Percentiles rank a stretch among this genome's conserved stretches.
Evolutionary conservation across 1,284 basidiomycete genomes (phyloP).

Genomic region (Moesziomyces sp.): DNA sequence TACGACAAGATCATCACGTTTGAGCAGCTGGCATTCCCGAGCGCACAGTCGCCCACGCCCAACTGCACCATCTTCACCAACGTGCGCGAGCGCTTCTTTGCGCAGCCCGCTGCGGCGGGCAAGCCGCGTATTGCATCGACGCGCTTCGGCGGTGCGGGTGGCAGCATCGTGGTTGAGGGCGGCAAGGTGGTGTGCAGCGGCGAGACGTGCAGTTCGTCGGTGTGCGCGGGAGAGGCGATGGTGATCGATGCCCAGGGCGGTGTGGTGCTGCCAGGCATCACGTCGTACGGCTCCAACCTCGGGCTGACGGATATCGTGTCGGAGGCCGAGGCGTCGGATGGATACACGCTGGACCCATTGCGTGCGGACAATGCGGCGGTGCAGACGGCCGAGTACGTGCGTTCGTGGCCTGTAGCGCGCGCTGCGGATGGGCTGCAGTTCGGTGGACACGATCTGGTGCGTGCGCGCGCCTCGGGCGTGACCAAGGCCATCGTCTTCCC

Average conservation of each 20-base stretch:
- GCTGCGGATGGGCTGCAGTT: slow-evolving; percentile 58
- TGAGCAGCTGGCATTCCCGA: slow-evolving; percentile 52
- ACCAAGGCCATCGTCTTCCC: slow-evolving; percentile 73
- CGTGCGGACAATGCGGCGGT: slow-evolving; percentile 5
- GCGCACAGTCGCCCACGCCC: slow-evolving; percentile 7
- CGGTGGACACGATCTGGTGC: slow-evolving; percentile 56
- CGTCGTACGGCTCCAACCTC: slow-evolving; percentile 53
- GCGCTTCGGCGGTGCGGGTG: background rate
- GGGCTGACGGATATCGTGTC: slow-evolving; percentile 59
- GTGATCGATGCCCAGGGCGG: slow-evolving; percentile 43
- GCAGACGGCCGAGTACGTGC: slow-evolving; percentile 15
- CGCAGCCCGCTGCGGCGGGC: background rate
- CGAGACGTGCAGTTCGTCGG: slow-evolving; percentile 2
- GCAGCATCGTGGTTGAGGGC: slow-evolving; percentile 35
- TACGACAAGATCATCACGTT: slow-evolving; percentile 42
- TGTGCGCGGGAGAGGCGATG: slow-evolving; percentile 1
- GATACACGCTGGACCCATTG: slow-evolving; percentile 29
- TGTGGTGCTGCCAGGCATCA: slow-evolving; percentile 44
- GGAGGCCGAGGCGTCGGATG: slow-evolving; percentile 52
- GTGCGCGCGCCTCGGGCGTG: slow-evolving; percentile 72
- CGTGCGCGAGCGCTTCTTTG: slow-evolving; percentile 32
- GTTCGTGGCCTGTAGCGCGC: slow-evolving; percentile 27
- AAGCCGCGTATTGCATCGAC: slow-evolving; percentile 4
- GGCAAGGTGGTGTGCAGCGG: slow-evolving; percentile 48
- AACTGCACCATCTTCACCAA: slow-evolving; percentile 50